phyloP scores from a whole-genome alignment of 2,329 filamentous ascomycete genomes.

The Sporothrix brunneoviolacea region DNA sequence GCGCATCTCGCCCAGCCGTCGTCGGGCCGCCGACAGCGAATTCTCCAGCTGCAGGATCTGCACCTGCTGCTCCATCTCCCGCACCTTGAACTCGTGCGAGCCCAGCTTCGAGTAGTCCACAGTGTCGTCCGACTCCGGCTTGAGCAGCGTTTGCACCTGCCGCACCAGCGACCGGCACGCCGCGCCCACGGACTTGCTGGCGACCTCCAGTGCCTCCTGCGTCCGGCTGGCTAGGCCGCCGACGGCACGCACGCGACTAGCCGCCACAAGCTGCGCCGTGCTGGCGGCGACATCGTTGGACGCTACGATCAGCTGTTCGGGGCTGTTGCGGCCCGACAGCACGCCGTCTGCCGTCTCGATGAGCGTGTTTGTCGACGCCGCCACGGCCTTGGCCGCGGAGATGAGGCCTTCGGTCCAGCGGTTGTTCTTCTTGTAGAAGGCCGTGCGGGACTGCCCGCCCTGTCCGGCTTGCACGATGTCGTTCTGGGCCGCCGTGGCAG shows the following conservation, averaged over 20 bases:
- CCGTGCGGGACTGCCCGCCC: slow-evolving; percentile 77
- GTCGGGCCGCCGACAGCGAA: slow-evolving; percentile 67
- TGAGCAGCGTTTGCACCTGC: slow-evolving; percentile 92
- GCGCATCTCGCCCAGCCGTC: slow-evolving; percentile 90
- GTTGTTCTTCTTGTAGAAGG: slow-evolving; percentile 99
- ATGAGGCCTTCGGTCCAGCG: slow-evolving; percentile 98
- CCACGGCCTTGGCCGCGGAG: slow-evolving; percentile 93
- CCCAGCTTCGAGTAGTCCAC: slow-evolving; percentile 86
- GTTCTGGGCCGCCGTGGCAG: slow-evolving; percentile 84
- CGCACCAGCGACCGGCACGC: slow-evolving; percentile 83
- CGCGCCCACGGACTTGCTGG: slow-evolving; percentile 84
- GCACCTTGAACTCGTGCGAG: slow-evolving; percentile 94
- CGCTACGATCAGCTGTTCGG: slow-evolving; percentile 95
- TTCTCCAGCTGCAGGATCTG: slow-evolving; percentile 97
- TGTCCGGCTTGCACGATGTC: slow-evolving; percentile 94
- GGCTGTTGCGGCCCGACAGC: slow-evolving; percentile 82
- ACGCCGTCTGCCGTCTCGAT: slow-evolving; percentile 98
- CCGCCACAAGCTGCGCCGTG: slow-evolving; percentile 92
- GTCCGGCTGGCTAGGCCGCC: slow-evolving; percentile 90
- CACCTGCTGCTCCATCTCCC: slow-evolving; percentile 99
- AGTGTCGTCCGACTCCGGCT: slow-evolving; percentile 73
- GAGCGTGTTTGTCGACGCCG: slow-evolving; percentile 84
- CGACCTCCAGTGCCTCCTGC: slow-evolving; percentile 83
- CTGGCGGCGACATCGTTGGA: slow-evolving; percentile 95
- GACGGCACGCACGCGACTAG: slow-evolving; percentile 82